Conservation (phyloP, 176 grass and related monocot genomes). For the Triticum timopheevii region DNA sequence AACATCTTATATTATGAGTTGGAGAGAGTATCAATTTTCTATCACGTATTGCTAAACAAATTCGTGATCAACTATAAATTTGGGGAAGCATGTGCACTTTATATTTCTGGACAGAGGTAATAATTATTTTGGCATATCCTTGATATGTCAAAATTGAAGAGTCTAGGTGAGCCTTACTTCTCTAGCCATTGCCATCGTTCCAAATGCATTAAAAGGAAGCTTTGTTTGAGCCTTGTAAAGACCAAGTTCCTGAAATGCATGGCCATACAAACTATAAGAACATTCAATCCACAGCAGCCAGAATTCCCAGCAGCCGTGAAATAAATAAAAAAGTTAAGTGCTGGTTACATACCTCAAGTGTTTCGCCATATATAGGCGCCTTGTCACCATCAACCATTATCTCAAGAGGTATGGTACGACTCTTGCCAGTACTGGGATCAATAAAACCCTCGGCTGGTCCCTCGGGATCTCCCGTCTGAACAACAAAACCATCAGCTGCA, state of each 20-base stretch:
- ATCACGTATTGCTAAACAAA: background rate
- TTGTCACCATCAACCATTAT: slow-evolving; percentile 81
- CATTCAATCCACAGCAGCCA: slow-evolving; percentile 3
- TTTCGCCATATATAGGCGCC: slow-evolving; percentile 78
- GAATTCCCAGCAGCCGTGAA: slow-evolving; percentile 3
- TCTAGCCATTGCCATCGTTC: slow-evolving; percentile 99
- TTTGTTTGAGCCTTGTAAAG: slow-evolving; percentile 95
- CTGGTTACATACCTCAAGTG: slow-evolving; percentile 67
- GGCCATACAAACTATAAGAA: background rate
- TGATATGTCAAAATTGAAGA: slow-evolving; percentile 22
- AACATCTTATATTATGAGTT: too few relatives aligned
- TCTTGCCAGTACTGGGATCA: slow-evolving; percentile 84
- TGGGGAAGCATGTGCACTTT: background rate
- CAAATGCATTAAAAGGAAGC: slow-evolving; percentile 98
- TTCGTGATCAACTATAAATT: too few relatives aligned
- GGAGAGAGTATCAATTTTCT: background rate
- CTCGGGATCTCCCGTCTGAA: slow-evolving; percentile 97
- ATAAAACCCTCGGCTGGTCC: slow-evolving; percentile 91
- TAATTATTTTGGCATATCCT: background rate
- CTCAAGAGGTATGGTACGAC: slow-evolving; percentile 82
- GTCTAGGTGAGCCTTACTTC: slow-evolving; percentile 56
- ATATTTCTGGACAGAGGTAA: background rate
- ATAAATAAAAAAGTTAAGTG: background rate
- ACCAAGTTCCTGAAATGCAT: slow-evolving; percentile 78
- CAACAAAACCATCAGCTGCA: slow-evolving; percentile 98